Percentiles rank a stretch among this genome's conserved stretches.
phyloP scores from a whole-genome alignment of 805 yeast species.

The Saturnispora galanensis region DNA sequence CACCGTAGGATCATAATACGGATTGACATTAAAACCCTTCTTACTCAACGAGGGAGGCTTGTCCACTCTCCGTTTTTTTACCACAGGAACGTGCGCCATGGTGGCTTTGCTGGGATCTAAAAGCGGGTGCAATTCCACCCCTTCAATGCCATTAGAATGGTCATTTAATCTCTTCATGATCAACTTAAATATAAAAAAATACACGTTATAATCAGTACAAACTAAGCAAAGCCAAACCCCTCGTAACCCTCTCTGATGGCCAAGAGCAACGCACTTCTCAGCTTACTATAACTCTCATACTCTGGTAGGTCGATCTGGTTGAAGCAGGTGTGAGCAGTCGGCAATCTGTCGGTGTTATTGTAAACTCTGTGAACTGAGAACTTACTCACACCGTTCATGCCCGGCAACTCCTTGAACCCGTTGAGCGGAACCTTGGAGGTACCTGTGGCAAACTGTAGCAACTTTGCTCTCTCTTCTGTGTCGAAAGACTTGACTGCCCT shows the following conservation, averaged over 20 bases:
- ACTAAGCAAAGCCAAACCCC: constrained; percentile 79
- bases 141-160: constrained; percentile 6
- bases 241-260: constrained; percentile 94
- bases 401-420: constrained; percentile 85
- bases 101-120: constrained; percentile 6
- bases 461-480: constrained; percentile 85
- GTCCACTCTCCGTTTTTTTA: not conserved
- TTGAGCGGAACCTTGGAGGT: constrained; percentile 92
- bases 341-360: constrained; percentile 76
- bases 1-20: constrained; percentile 3
- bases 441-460: constrained; percentile 94
- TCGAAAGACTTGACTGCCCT: constrained; percentile 92
- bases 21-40: not conserved
- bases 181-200: not conserved
- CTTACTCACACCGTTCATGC: constrained; percentile 76
- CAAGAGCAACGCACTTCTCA: constrained; percentile 67
- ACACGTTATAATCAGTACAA: not conserved
- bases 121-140: constrained; percentile 25
- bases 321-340: constrained; percentile 95
- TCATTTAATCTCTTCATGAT: not conserved
- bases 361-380: constrained; percentile 87
- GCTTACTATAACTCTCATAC: constrained; percentile 77
- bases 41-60: not conserved
- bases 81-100: not conserved
- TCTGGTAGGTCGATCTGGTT: constrained; percentile 92